Evolutionary conservation across 441 rosid species (phyloP), one percentile per base, ranked within the genome.

Genomic region (Gossypium gossypioides): DNA sequence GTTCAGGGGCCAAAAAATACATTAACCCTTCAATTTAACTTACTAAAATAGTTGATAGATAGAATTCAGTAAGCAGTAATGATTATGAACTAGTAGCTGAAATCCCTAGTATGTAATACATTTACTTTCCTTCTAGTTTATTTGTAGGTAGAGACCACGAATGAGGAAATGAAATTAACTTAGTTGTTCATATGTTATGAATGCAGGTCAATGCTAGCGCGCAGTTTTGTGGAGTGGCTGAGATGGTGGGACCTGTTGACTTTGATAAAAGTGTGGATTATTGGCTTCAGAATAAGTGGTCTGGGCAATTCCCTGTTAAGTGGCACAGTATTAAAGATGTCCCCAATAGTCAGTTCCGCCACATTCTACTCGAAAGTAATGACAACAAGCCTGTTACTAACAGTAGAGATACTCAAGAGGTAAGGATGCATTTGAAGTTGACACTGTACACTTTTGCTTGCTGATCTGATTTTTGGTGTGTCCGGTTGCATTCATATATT

Each of bases 381-480:
- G 88, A 85, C 72, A 79, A 78, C 72, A 85, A 83, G 75, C 88
- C 88, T 13, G 86, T 83, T 63, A 85, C 88, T 74, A 85, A 85
- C 76, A 85, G 86, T 71, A 83, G 86, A 75, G 88, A 85, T 75
- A 83, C 88, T 72, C 88, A 83, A 81, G 86, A 85, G 85, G 88
- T 85, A 73, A 78, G 74, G n/a, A 10, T 59, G 52, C 37, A 73
- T 71, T 48, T 66, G 58, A 2, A 16, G 54, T 44, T 54, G 15
- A 9, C 57, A 46, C 42, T 74, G 29, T 16, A 57, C 29, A 69
- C 24, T 72, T 56, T 13, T 21, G 1, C 3, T 19, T 66, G 71
- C 24, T 24, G 57, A 66, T 66, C 12, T 46, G 56, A 46, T 46
- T 6, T 34, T 22, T 44, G 37, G 7, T 24, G 18, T 46, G 25